A percentile compares a stretch with the other conserved stretches of the same genome.
These are phyloP conservation scores for Diospyros lotus DNA, from an alignment of 148 eudicot species.

Conservation along the genomic window DNA sequence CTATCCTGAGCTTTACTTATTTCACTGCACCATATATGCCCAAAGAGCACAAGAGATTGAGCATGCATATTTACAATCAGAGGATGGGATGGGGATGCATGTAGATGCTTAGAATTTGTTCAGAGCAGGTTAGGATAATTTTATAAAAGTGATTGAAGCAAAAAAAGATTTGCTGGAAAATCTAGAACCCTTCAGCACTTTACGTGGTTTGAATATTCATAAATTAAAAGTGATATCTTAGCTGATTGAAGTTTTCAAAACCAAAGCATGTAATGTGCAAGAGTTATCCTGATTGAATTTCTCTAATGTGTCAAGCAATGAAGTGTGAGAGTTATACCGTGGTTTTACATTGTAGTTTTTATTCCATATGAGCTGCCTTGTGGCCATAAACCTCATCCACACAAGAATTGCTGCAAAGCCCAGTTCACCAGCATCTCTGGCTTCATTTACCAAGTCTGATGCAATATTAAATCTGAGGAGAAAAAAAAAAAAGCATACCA, in stretches of 20 bases:
- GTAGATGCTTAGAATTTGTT: background rate
- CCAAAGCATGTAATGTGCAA: background rate
- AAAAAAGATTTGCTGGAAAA: background rate
- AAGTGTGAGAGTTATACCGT: constrained; percentile 43
- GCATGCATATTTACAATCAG: background rate
- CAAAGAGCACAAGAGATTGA: background rate
- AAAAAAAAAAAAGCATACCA: constrained; percentile 3
- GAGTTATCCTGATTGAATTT: no score
- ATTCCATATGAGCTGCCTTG: constrained; percentile 97
- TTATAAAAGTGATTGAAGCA: background rate
- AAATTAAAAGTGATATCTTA: background rate
- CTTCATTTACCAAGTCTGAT: constrained; percentile 82
- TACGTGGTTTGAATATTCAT: background rate
- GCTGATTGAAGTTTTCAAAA: background rate
- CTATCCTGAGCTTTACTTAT: constrained; percentile 98
- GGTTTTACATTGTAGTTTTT: constrained; percentile 98
- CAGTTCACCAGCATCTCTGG: constrained; percentile 67
- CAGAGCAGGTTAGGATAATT: background rate
- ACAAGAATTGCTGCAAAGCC: constrained; percentile 96
- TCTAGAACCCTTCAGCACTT: constrained; percentile 4
- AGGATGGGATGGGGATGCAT: background rate
- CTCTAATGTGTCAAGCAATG: background rate
- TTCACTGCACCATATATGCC: constrained; percentile 54
- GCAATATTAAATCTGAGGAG: constrained; percentile 83
- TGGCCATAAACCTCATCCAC: constrained; percentile 99